phyloP scores from a whole-genome alignment of 441 rosid genomes.

The Pelargonium australe region DNA sequence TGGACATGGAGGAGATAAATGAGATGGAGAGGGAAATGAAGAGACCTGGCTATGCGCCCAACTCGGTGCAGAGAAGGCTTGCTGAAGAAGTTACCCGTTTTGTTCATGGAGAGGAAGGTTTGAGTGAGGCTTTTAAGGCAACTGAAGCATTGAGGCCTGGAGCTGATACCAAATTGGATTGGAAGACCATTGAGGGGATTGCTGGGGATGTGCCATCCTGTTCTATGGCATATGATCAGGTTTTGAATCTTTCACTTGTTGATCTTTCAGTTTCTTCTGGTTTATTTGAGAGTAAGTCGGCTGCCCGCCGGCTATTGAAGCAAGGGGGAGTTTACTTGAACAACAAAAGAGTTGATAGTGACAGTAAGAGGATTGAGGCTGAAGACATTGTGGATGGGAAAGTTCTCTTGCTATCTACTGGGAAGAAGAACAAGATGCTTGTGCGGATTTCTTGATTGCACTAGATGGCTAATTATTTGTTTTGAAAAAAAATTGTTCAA shows the following conservation, averaged over 20 bases:
- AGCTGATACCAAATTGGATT: constrained; percentile 80
- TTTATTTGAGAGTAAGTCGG: constrained; percentile 75
- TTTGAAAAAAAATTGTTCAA: neutral
- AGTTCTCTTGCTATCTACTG: constrained; percentile 81
- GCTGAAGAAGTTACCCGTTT: constrained; percentile 92
- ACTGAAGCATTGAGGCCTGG: constrained; percentile 91
- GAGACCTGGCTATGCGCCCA: constrained; percentile 64
- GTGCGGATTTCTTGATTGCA: constrained; percentile 56
- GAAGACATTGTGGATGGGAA: constrained; percentile 78
- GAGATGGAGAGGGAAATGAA: constrained; percentile 60
- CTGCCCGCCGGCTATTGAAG: constrained; percentile 74
- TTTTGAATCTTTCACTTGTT: constrained; percentile 46
- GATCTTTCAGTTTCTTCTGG: constrained; percentile 73
- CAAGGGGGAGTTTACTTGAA: constrained; percentile 95
- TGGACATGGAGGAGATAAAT: constrained; percentile 61
- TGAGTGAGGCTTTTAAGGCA: constrained; percentile 78
- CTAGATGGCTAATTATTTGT: neutral
- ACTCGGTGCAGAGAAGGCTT: constrained; percentile 61
- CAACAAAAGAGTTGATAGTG: constrained; percentile 72
- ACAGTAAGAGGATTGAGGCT: constrained; percentile 60
- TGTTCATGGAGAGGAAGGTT: constrained; percentile 88
- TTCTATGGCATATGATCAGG: constrained; percentile 54
- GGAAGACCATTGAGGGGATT: constrained; percentile 78
- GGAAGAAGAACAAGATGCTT: constrained; percentile 90
- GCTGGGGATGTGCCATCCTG: constrained; percentile 85